Base-by-base conservation (phyloP, 192 early-diverging fungal genomes). In the Backusella australiensis region DNA sequence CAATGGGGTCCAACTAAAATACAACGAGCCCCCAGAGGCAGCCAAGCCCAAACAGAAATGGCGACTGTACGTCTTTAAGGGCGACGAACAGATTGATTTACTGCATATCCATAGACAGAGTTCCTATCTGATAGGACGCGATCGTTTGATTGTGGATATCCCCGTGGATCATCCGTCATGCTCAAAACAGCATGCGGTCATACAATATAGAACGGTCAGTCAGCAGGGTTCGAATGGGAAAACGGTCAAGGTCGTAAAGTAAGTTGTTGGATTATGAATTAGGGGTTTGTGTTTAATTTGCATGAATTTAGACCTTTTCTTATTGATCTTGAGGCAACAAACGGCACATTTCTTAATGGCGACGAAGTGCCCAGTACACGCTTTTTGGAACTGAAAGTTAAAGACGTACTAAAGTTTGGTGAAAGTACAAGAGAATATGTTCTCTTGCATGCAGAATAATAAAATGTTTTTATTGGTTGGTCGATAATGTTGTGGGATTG, bases 121-220 rank as follows among this genome's bases (percentile, higher is more conserved):
- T 78, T 94, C 93, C 4, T 98, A 89, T 81, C 77, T 98, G 59
- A 87, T 98, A 82, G 97, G 95, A 42, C 85, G 95, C 11, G 96
- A 98, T 69, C 89, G 96, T 46, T 78, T 85, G 77, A 86, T 98
- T 34, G 94, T 92, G 3, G 97, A 99, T 85, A 91, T 99, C 39
- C 96, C 97, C 1, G 89, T 94, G 4, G 97, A 99, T 83, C 97
- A 99, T 74, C 96, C 95, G 17, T 97, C 95, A 5, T 96, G 94
- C 77, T 97, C 95, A 5, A 94, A 92, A 73, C 97, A 99, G 82
- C 97, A 99, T 77, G 95, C 96, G 3, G 97, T 94, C 1, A 77
- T 98, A 36, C 97, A 98, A 80, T 97, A 88, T 81, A 90, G 96
- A 59, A 91, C 89, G 65, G 80, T 93, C 5, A 83, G 78, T 14